Evolutionary conservation across 75 land plant genomes (phyloP), one percentile per base, ranked within the genome.

Genomic region (Selaginella tamariscina): DNA sequence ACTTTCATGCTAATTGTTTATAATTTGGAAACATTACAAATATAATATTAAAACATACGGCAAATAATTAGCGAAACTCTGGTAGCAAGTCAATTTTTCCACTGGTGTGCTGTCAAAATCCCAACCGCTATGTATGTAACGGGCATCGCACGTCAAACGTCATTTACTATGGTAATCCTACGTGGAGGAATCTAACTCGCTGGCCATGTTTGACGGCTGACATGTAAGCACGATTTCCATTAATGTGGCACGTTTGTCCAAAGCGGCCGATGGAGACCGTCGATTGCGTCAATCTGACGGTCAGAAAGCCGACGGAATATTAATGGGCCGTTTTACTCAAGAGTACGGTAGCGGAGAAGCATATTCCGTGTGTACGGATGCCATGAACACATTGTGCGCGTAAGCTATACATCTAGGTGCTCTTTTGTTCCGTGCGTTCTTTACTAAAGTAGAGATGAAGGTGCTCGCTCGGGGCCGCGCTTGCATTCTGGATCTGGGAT

Each of bases 191-290:
- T 15, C 49, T 5, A 15, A 5, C 49, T 15, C 49, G 15, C 15
- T 39, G 5, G 5, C 15, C 49, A n/a, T 15, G 49, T 39, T 39
- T 15, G 49, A 39, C 15, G 49, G 49, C 15, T 15, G 49, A 39
- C 49, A 39, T 39, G 49, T 39, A 39, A 39, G 49, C 49, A 39
- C 49, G 49, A 5, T 39, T 39, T 39, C 49, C 49, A 5, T 39
- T 39, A 39, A 39, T 39, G 49, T 39, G 49, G 49, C 49, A 39
- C 49, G 49, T 39, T 39, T 39, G 49, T 39, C 49, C 49, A 39
- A 39, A 39, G 49, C 49, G 11, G 49, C 11, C 49, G 49, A 39
- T 39, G 49, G 49, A 15, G 49, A 39, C 49, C 49, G 49, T 39
- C 49, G 49, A 39, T 39, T 5, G 11, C 15, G 49, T 39, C 49